Evolutionary conservation across 2,329 filamentous ascomycete genomes (phyloP), one percentile per base, ranked within the genome.

Genomic region (Lizonia empirigonia): DNA sequence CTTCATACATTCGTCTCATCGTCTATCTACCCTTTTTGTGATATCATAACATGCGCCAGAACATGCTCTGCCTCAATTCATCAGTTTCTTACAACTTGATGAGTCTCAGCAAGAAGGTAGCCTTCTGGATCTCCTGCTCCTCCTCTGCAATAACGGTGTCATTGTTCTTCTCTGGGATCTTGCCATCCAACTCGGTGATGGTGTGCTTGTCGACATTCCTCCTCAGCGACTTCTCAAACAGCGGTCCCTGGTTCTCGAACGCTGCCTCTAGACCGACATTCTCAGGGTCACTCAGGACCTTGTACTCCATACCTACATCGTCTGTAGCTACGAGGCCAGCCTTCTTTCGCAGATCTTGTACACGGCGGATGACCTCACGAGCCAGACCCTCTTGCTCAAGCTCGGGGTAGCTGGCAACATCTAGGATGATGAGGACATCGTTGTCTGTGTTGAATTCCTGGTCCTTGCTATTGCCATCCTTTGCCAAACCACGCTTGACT

Each of bases 271-370:
- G 74, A 5, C 90, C 90, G 52, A 92, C 81, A 35, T 84, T 82
- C 2, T 94, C 89, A 0, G 90, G 89, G 68, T 96, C 91, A 7
- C 84, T 82, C 39, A 95, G 76, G 5, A 97, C 85, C 50, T 81
- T 82, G 77, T 96, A 97, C 73, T 95, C 89, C 89, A 99, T 96
- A 77, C 88, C 90, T 56, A 99, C 87, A 68, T 97, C 94, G 68
- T 99, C 94, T 0, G 93, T 97, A 1, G 91, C 86, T 58, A 92
- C 85, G 44, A 99, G 80, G 0, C 91, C 91, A 7, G 92, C 92
- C 79, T 94, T 94, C 84, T 99, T 99, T 60, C 94, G 86, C 56
- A 97, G 80, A 61, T 90, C 85, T 77, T 99, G 94, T 18, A 99
- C 89, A 32, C 93, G 87, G 73, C 96, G 89, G 78, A 99, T 89